Conservation (phyloP, 257 asterid genomes). For the Nicotiana undulata region DNA sequence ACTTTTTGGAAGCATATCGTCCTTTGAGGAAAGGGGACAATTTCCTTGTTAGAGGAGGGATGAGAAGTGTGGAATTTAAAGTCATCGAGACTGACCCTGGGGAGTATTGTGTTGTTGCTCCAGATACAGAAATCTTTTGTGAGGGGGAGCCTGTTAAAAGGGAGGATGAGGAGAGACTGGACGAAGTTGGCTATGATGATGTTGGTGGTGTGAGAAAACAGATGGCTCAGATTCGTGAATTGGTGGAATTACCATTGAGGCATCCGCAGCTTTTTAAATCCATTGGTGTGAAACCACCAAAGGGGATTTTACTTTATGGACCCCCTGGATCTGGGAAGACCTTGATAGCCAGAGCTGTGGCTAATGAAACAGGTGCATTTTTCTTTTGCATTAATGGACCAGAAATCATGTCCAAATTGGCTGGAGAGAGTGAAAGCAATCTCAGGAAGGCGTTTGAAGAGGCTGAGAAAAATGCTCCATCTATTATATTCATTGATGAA, state of each 20-base stretch:
- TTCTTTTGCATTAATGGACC: constrained; percentile 58
- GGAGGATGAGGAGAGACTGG: constrained; percentile 61
- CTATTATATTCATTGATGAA: constrained; percentile 51
- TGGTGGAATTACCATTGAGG: constrained; percentile 63
- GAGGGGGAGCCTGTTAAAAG: constrained; percentile 65
- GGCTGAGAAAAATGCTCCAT: constrained; percentile 61
- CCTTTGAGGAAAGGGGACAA: constrained; percentile 57
- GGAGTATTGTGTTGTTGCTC: constrained; percentile 69
- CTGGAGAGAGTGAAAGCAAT: constrained; percentile 62
- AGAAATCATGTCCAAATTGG: constrained; percentile 56
- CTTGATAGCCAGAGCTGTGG: constrained; percentile 53
- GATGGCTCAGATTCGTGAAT: constrained; percentile 73
- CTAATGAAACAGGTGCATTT: constrained; percentile 58
- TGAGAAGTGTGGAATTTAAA: constrained; percentile 66
- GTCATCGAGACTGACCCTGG: constrained; percentile 62
- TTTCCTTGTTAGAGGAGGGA: constrained; percentile 66
- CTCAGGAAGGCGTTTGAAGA: constrained; percentile 63
- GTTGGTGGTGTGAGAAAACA: constrained; percentile 76
- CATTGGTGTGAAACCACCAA: constrained; percentile 67
- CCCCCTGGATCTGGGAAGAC: constrained; percentile 64
- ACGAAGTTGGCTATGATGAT: constrained; percentile 66
- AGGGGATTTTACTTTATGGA: constrained; percentile 54
- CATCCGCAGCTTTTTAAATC: constrained; percentile 71
- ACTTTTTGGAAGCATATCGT: constrained; percentile 62
- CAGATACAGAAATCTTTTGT: constrained; percentile 63